Conservation (phyloP, 768 basidiomycete species). For the Lactarius quietus region DNA sequence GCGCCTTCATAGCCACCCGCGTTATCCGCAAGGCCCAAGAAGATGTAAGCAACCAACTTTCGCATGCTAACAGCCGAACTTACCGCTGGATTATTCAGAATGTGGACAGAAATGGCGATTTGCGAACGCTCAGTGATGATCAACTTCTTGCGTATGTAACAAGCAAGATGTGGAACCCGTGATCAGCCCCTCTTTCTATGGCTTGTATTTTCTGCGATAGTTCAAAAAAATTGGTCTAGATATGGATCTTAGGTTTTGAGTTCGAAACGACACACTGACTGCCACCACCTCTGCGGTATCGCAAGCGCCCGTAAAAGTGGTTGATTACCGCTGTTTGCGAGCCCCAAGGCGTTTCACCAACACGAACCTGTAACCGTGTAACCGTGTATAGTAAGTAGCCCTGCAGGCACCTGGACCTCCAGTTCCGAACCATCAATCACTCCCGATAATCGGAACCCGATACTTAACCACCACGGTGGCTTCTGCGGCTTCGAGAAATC, state of each 20-base stretch:
- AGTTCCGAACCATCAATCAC: background rate
- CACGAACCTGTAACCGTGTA: background rate
- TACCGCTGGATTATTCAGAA: conserved; percentile 25
- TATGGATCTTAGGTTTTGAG: conserved; percentile 4
- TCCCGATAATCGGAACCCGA: background rate
- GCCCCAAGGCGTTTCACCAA: background rate
- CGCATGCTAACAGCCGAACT: conserved; percentile 3
- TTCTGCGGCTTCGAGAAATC: conserved; percentile 15
- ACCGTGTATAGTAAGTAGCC: background rate
- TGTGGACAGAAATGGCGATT: conserved; percentile 33
- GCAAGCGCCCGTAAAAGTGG: background rate
- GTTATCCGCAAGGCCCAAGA: conserved; percentile 82
- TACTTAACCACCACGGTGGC: background rate
- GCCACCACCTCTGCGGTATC: background rate
- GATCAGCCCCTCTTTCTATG: conserved; percentile 6
- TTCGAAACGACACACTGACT: conserved; percentile 8
- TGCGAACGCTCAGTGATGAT: conserved; percentile 55
- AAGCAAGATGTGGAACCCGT: conserved; percentile 72
- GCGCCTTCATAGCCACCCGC: conserved; percentile 61
- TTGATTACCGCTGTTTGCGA: background rate
- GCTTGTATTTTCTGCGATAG: conserved; percentile 6
- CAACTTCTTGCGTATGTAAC: conserved; percentile 53
- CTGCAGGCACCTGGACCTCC: background rate
- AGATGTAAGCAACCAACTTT: conserved; percentile 44
- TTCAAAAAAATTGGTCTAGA: conserved; percentile 10